Percentiles rank a stretch among this genome's conserved stretches.
These are phyloP conservation scores for Nidularia sp. DNA, from an alignment of 768 basidiomycete species.

Conservation along the genomic window DNA sequence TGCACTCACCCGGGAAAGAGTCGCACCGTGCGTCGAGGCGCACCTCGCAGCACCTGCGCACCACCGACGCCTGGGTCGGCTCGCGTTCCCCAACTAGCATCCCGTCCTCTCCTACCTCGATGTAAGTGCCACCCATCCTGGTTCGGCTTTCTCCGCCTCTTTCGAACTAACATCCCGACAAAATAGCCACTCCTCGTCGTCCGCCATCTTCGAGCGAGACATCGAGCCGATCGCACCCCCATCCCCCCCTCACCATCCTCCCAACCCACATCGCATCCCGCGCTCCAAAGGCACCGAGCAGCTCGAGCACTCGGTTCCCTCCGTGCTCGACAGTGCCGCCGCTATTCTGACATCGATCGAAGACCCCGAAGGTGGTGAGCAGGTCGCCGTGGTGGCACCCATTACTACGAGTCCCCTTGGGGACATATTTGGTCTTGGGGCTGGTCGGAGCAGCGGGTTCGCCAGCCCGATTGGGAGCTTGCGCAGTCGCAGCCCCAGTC, in stretches of 20 bases:
- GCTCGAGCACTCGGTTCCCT: slow-evolving; percentile 75
- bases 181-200: slow-evolving; percentile 66
- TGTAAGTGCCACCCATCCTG: no score
- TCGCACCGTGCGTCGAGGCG: no score
- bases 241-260: slow-evolving; percentile 22
- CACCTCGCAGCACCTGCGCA: no score
- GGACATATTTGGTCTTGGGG: background rate
- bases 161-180: no score
- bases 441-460: slow-evolving; percentile 44
- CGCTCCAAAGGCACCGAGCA: slow-evolving; percentile 71
- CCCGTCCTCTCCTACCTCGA: no score
- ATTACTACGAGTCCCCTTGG: slow-evolving; percentile 16
- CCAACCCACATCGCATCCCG: slow-evolving; percentile 71
- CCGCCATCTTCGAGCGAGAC: slow-evolving; percentile 90
- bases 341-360: slow-evolving; percentile 53
- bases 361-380: slow-evolving; percentile 24
- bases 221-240: slow-evolving; percentile 62
- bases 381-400: slow-evolving; percentile 64
- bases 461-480: slow-evolving; percentile 69
- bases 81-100: no score
- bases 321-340: slow-evolving; percentile 82
- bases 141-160: no score
- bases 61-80: no score
- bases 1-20: no score
- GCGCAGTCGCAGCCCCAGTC: slow-evolving; percentile 65